Evolutionary conservation across 106 monocot genomes (phyloP), one percentile per base, ranked within the genome.

Genomic region (Triglochin maritima): DNA sequence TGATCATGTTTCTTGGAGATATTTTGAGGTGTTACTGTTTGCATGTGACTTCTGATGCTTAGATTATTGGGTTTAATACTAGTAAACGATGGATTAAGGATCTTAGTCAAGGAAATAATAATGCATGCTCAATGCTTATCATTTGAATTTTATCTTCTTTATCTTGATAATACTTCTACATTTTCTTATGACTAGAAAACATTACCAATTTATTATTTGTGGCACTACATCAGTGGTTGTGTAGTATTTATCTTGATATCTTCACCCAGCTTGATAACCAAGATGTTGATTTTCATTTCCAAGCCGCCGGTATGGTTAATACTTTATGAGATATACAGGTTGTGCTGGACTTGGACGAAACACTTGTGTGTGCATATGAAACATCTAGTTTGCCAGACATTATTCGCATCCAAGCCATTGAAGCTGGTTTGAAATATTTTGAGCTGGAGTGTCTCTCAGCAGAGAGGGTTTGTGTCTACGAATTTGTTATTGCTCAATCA

Each of bases 331-430:
- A 17, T 70, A 15, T 77, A 69, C 78, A 94, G 93, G 78, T 94
- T 14, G 94, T 89, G 44, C 84, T 94, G 4, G 94, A 94, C 74
- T 81, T 94, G 72, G 89, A 94, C 77, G 94, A 94, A 72, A 94
- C 94, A 54, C 81, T 94, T 67, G 94, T 94, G 55, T 89, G 89
- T 72, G 94, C 94, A 70, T 94, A 89, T 58, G 89, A 94, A 73
- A 79, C 89, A 56, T 87, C 86, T 57, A 87, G 84, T 69, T 67
- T 94, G 58, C 86, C 94, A 49, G 47, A 70, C 63, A 61, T 81
- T 57, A 72, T 89, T 51, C 73, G 84, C 29, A 86, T 49, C 47
- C 89, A 89, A 68, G 89, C 94, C 12, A 83, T 81, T 73, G 89
- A 89, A 59, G 86, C 86, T 7, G 94, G 94, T 63, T 66, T 94